Conservation (phyloP, 805 yeast species). For the Kluyveromyces nonfermentans region DNA sequence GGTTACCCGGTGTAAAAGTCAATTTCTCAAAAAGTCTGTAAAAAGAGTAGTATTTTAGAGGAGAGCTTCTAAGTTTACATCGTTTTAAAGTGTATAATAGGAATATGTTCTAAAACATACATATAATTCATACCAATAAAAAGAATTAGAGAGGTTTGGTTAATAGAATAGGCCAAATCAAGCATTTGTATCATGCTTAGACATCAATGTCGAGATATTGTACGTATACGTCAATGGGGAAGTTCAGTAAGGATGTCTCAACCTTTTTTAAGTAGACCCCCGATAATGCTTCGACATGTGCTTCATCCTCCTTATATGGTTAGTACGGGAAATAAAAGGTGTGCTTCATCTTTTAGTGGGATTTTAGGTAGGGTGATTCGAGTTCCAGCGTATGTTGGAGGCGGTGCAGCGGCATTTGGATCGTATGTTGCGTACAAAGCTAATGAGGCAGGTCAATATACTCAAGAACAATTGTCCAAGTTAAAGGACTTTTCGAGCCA, state of each 20-base stretch:
- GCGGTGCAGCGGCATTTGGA: conserved; percentile 90
- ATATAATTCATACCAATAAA: no score
- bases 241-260: neutral
- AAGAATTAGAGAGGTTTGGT: no score
- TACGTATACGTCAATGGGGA: neutral
- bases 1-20: no score
- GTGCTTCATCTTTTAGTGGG: conserved; percentile 37
- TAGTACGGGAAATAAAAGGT: conserved; percentile 15
- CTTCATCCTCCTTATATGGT: conserved; percentile 4
- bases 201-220: neutral
- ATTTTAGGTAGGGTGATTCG: conserved; percentile 45
- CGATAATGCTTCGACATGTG: neutral
- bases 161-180: no score
- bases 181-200: neutral
- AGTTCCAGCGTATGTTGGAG: conserved; percentile 78
- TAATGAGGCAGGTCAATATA: conserved; percentile 69
- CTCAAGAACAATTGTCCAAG: conserved; percentile 55
- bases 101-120: no score
- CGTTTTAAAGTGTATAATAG: no score
- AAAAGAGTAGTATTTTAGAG: no score
- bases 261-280: neutral
- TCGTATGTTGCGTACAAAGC: conserved; percentile 87
- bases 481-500: conserved; percentile 55
- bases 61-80: no score
- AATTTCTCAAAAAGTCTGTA: no score